A percentile compares a stretch with the other conserved stretches of the same genome.
phyloP scores from a whole-genome alignment of 2,329 filamentous ascomycete species.

The Didymella arachidicola region DNA sequence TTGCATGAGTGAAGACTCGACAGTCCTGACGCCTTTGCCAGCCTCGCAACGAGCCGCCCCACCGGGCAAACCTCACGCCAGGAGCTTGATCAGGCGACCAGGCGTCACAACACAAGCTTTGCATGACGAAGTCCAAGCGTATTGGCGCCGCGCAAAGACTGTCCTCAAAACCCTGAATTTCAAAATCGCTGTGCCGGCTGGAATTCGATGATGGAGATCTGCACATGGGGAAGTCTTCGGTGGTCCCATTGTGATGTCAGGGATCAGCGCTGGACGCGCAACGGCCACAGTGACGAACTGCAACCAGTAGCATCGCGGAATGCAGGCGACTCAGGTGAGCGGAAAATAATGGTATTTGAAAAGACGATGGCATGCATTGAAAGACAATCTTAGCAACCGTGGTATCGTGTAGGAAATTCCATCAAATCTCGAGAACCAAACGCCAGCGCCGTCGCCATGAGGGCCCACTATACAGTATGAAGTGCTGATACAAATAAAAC shows the following conservation, averaged over 20 bases:
- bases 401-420: constrained; percentile 12
- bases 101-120: constrained; percentile 6
- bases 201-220: constrained; percentile 7
- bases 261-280: constrained; percentile 11
- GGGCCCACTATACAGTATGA: constrained; percentile 5
- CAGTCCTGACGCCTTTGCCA: background rate
- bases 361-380: constrained; percentile 1
- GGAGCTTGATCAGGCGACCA: background rate
- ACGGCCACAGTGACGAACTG: background rate
- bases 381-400: constrained; percentile 14
- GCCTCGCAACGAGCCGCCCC: background rate
- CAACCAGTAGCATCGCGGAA: too few species aligned
- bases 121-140: constrained; percentile 4
- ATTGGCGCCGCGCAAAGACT: constrained; percentile 4
- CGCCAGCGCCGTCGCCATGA: constrained; percentile 19
- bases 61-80: background rate
- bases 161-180: background rate
- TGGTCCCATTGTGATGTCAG: constrained; percentile 21
- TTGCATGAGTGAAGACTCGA: background rate
- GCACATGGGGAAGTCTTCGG: constrained; percentile 1
- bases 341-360: background rate
- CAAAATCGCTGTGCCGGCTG: background rate
- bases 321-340: too few species aligned
- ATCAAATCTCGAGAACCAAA: background rate
- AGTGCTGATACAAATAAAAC: constrained; percentile 13